Percentiles rank a stretch among this genome's conserved stretches.
phyloP scores from a whole-genome alignment of 768 basidiomycete genomes.

The Rubroboletus pulcherrimus region DNA sequence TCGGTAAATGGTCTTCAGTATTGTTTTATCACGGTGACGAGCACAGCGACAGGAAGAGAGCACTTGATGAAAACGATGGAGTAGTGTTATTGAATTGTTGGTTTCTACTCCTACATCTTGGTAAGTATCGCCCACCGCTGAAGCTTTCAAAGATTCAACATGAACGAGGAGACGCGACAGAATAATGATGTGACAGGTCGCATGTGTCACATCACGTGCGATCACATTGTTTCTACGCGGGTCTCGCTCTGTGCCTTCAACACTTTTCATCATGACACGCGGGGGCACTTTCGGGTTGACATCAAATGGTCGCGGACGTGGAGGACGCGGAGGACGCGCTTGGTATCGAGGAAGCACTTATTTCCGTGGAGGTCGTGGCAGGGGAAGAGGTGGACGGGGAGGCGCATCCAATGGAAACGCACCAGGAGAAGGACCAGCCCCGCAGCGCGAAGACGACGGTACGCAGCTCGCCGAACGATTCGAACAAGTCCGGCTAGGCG shows the following conservation, averaged over 20 bases:
- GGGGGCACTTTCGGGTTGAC: conserved; percentile 55
- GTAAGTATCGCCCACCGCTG: not conserved
- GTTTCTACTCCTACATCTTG: not conserved
- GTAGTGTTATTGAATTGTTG: not conserved
- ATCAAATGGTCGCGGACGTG: conserved; percentile 39
- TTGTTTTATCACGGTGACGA: not conserved
- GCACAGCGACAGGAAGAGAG: not conserved
- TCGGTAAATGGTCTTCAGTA: not conserved
- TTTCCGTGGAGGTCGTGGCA: conserved; percentile 47
- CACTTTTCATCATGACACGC: conserved; percentile 34
- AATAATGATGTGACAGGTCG: conserved; percentile 19
- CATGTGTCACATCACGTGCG: conserved; percentile 25
- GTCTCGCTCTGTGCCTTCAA: not conserved
- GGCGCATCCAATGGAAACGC: conserved; percentile 30
- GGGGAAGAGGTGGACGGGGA: conserved; percentile 40
- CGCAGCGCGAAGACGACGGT: conserved; percentile 84
- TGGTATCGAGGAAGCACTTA: conserved; percentile 28
- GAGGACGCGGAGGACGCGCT: conserved; percentile 40
- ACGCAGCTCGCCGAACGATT: conserved; percentile 83
- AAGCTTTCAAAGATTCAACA: too few species aligned
- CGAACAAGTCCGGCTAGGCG: conserved; percentile 67
- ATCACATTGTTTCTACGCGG: conserved; percentile 7
- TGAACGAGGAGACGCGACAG: not conserved
- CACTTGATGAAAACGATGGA: not conserved
- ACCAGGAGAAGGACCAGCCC: conserved; percentile 46